phyloP scores from a whole-genome alignment of 192 early-diverging fungal genomes.

The Chytriomyces hyalinus region DNA sequence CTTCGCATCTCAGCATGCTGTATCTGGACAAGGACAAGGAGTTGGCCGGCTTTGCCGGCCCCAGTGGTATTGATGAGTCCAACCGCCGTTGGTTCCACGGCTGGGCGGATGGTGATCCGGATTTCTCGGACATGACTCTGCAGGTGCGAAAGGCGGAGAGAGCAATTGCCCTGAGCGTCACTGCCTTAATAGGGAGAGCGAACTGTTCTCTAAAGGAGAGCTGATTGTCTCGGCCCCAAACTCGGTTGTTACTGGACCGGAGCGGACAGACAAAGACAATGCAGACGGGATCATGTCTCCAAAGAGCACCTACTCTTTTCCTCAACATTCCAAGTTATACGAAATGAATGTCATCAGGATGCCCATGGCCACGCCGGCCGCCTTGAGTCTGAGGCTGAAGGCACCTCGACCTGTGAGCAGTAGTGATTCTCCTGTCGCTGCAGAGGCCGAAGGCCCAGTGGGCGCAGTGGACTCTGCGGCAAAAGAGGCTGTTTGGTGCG shows the following conservation, averaged over 20 bases:
- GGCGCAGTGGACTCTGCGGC: not conserved
- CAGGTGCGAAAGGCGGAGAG: conserved; percentile 1
- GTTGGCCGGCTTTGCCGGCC: not conserved
- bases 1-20: not conserved
- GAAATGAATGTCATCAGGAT: not conserved
- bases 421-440: not conserved
- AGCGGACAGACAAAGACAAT: not conserved
- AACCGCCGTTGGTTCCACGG: not conserved
- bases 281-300: not conserved
- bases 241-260: not conserved
- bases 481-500: conserved; percentile 15
- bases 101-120: conserved; percentile 14
- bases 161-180: not conserved
- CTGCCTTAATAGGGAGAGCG: not conserved
- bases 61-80: not conserved
- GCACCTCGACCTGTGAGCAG: not conserved
- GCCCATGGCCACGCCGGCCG: not conserved
- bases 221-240: not conserved
- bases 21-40: not conserved
- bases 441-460: not conserved
- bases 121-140: conserved; percentile 3
- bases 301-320: not conserved
- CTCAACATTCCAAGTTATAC: not conserved
- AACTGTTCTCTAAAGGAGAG: conserved; percentile 1
- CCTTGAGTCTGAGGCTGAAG: not conserved